These are phyloP conservation scores for Cladobotryum mycophilum DNA, from an alignment of 2,329 filamentous ascomycete species.

Conservation along the genomic window DNA sequence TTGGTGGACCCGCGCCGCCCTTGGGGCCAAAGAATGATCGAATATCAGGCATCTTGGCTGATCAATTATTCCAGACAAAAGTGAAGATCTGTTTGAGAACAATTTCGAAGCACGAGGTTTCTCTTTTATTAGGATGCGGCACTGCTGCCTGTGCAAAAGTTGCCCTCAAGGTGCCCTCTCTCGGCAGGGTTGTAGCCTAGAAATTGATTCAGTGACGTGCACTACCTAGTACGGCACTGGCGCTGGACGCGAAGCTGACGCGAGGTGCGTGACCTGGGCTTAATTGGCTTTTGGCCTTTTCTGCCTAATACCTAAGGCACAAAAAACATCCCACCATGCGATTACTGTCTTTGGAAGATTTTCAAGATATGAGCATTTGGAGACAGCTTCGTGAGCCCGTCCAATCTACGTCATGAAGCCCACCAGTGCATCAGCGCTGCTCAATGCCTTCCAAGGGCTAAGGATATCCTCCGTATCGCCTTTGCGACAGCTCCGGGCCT, in stretches of 20 bases:
- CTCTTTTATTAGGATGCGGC: conserved; percentile 18
- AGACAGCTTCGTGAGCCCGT: conserved; percentile 16
- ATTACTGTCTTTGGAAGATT: conserved; percentile 22
- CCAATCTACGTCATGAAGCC: conserved; percentile 39
- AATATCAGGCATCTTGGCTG: conserved; percentile 72
- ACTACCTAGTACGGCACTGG: conserved; percentile 20
- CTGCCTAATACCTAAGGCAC: conserved; percentile 21
- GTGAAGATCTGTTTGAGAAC: background rate
- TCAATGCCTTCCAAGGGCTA: conserved; percentile 46
- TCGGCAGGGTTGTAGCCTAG: conserved; percentile 20
- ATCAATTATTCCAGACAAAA: conserved; percentile 1
- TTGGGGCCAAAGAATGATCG: conserved; percentile 84
- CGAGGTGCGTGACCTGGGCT: conserved; percentile 35
- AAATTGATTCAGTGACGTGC: conserved; percentile 28
- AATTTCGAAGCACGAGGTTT: conserved; percentile 4
- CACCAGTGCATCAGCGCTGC: conserved; percentile 37
- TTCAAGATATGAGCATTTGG: conserved; percentile 23
- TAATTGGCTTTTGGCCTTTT: conserved; percentile 20
- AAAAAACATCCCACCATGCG: conserved; percentile 3
- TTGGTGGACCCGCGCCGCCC: conserved; percentile 49
- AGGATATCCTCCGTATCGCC: conserved; percentile 37
- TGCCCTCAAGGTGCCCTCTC: background rate
- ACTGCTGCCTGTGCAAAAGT: conserved; percentile 16
- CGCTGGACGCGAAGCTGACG: conserved; percentile 39
- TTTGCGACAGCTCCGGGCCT: conserved; percentile 32